Evolutionary conservation across 257 asterid species (phyloP).

Genomic region (Marsdenia floribunda): DNA sequence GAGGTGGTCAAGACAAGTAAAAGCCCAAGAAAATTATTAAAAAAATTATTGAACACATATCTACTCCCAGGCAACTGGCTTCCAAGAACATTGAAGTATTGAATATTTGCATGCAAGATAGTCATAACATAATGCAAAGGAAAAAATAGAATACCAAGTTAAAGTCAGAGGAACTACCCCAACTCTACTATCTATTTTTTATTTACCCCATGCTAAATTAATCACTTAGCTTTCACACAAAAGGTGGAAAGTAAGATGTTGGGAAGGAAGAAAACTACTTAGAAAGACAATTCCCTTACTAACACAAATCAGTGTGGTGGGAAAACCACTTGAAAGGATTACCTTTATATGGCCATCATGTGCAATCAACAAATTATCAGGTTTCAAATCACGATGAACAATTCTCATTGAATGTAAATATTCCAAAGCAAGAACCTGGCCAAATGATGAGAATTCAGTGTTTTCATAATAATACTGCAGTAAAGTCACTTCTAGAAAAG

Average conservation of each 20-base stretch:
- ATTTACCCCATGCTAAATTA: neutral
- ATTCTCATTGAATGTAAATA: constrained; percentile 87
- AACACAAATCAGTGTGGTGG: neutral
- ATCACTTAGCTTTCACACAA: neutral
- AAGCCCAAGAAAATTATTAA: neutral
- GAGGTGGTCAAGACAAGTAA: neutral
- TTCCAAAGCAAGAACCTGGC: constrained; percentile 98
- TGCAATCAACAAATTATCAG: constrained; percentile 96
- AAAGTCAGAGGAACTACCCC: neutral
- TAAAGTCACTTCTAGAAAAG: neutral
- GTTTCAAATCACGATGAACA: constrained; percentile 99
- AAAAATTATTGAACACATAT: neutral
- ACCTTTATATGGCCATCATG: constrained; percentile 99
- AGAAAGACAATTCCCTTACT: neutral
- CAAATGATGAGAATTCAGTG: constrained; percentile 21
- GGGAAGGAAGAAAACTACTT: neutral
- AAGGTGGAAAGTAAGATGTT: neutral
- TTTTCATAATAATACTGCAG: constrained; percentile 16
- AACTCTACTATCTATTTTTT: neutral
- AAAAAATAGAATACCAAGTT: neutral
- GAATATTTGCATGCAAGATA: neutral
- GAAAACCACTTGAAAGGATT: neutral
- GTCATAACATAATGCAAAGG: neutral
- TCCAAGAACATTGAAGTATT: neutral
- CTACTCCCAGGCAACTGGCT: neutral